Conservation (phyloP, 2,329 filamentous ascomycete species). For the Cephalotrichum gorgonifer region DNA sequence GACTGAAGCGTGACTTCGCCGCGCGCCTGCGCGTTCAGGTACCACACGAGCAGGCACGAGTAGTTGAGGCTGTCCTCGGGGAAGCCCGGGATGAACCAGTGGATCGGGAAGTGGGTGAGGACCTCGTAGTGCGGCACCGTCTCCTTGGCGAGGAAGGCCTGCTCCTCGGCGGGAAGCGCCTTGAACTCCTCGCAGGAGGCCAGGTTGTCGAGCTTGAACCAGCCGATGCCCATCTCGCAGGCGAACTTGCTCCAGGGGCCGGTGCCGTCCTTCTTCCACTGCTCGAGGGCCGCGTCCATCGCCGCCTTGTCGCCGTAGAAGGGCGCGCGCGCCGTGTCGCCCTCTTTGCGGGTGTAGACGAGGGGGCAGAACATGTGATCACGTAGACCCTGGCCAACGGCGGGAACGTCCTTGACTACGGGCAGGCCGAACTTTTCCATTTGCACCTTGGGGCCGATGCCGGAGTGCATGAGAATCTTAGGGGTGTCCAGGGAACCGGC, state of each 20-base stretch:
- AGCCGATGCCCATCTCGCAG: constrained; percentile 28
- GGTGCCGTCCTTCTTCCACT: constrained; percentile 33
- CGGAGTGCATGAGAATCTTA: constrained; percentile 32
- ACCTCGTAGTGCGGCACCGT: constrained; percentile 50
- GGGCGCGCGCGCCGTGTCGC: constrained; percentile 27
- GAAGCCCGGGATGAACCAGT: constrained; percentile 29
- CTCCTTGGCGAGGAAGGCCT: constrained; percentile 31
- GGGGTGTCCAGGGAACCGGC: constrained; percentile 30
- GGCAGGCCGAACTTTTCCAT: constrained; percentile 22
- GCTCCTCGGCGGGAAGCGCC: constrained; percentile 29
- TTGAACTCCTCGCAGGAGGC: constrained; percentile 34
- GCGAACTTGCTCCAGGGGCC: constrained; percentile 28
- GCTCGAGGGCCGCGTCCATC: constrained; percentile 32
- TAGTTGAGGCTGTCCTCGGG: constrained; percentile 18
- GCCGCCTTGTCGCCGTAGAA: constrained; percentile 32
- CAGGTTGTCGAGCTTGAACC: constrained; percentile 30
- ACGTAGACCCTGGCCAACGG: constrained; percentile 27
- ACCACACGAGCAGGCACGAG: constrained; percentile 30
- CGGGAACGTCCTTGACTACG: constrained; percentile 20
- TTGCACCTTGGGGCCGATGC: constrained; percentile 24
- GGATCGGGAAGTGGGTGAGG: constrained; percentile 32
- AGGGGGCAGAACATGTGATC: constrained; percentile 28
- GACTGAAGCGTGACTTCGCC: constrained; percentile 44
- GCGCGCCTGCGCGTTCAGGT: constrained; percentile 41
- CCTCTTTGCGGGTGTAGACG: constrained; percentile 26